Evolutionary conservation across 2,329 filamentous ascomycete species (phyloP).

Genomic region (Drechslerella dactyloides): DNA sequence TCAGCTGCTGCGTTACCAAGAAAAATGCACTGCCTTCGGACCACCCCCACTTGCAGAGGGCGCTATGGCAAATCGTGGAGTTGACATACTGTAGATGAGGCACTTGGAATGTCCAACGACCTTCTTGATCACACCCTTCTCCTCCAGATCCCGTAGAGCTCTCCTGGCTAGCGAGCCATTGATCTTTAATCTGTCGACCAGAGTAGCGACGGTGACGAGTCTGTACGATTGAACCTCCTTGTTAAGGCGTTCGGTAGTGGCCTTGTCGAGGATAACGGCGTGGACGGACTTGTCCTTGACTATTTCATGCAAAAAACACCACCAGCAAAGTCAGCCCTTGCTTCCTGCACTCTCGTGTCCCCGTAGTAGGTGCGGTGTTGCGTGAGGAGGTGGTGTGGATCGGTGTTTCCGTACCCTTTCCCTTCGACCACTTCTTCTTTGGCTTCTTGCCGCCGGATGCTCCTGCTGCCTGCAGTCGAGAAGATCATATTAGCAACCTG

Average conservation of each 20-base stretch:
- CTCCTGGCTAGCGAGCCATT: slow-evolving; percentile 94
- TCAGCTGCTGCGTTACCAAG: slow-evolving; percentile 1
- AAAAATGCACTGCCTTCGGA: no score
- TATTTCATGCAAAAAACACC: slow-evolving; percentile 58
- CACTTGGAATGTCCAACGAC: slow-evolving; percentile 95
- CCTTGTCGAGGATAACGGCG: slow-evolving; percentile 98
- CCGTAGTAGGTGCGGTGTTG: slow-evolving; percentile 54
- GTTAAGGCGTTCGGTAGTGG: slow-evolving; percentile 96
- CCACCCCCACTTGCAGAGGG: no score
- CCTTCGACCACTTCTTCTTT: slow-evolving; percentile 81
- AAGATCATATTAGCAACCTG: slow-evolving; percentile 31
- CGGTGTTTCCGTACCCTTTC: slow-evolving; percentile 62
- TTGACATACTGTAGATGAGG: slow-evolving; percentile 89
- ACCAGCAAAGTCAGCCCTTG: slow-evolving; percentile 61
- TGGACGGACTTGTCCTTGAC: slow-evolving; percentile 99
- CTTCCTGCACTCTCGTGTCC: slow-evolving; percentile 57
- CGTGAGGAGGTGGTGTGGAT: slow-evolving; percentile 22
- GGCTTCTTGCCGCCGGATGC: slow-evolving; percentile 76
- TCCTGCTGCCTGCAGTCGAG: slow-evolving; percentile 61
- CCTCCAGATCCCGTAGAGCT: slow-evolving; percentile 91
- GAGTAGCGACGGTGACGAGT: slow-evolving; percentile 96
- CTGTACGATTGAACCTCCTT: slow-evolving; percentile 99
- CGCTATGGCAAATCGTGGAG: no score
- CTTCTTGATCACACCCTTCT: slow-evolving; percentile 98
- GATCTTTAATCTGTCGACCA: slow-evolving; percentile 99